phyloP scores from a whole-genome alignment of 805 yeast genomes.

The Candida nitratophila region DNA sequence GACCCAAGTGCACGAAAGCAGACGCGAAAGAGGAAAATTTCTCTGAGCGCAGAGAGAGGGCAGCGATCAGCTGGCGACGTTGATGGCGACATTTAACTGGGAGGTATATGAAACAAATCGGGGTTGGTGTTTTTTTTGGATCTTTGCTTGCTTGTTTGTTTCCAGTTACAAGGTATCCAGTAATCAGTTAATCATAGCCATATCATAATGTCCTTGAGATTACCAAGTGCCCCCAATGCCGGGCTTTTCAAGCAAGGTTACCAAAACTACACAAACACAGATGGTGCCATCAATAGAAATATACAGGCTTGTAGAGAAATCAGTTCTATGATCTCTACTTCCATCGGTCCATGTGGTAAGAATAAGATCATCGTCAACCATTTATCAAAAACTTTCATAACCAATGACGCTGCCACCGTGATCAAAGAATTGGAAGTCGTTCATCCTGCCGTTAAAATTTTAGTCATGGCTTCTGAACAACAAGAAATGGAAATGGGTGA shows the following conservation, averaged over 20 bases:
- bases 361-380: conserved; percentile 92
- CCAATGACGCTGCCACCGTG: conserved; percentile 98
- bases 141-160: no score
- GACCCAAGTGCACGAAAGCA: no score
- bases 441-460: conserved; percentile 93
- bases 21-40: neutral
- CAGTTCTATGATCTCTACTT: conserved; percentile 83
- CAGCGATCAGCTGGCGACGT: no score
- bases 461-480: conserved; percentile 95
- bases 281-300: conserved; percentile 90
- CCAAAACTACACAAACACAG: conserved; percentile 77
- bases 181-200: neutral
- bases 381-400: conserved; percentile 77
- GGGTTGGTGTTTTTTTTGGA: no score
- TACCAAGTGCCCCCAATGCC: conserved; percentile 89
- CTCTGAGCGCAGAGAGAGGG: no score
- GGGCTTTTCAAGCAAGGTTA: conserved; percentile 96
- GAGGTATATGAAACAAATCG: no score
- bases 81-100: no score
- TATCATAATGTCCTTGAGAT: conserved; percentile 69
- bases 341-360: conserved; percentile 97
- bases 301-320: conserved; percentile 93
- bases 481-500: conserved; percentile 98
- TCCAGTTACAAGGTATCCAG: no score
- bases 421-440: conserved; percentile 87